Evolutionary conservation across 108 stramenopile genomes (phyloP).

Genomic region (Aureococcus anophagefferens): DNA sequence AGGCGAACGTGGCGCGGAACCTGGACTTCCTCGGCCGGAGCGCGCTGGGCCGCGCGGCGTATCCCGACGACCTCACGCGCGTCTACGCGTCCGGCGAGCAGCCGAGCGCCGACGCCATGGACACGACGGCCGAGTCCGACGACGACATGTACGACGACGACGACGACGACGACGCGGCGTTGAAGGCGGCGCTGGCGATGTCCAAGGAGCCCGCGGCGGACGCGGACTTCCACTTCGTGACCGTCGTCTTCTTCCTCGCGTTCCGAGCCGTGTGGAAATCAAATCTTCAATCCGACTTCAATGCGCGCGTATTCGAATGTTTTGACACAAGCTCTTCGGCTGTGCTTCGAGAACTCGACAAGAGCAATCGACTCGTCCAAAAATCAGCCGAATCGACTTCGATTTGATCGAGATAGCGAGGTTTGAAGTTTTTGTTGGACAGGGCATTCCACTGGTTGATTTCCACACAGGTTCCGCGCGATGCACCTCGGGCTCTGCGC

Average conservation of each 20-base stretch:
- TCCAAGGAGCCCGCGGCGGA: conserved; percentile 7
- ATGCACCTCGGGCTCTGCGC: conserved; percentile 20
- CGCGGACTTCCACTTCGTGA: conserved; percentile 38
- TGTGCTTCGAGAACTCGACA: too few species aligned
- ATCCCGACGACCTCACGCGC: not conserved
- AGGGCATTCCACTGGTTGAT: too few species aligned
- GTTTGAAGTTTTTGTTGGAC: too few species aligned
- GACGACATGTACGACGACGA: not conserved
- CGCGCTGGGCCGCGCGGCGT: not conserved
- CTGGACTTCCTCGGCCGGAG: not conserved
- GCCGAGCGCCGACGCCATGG: not conserved
- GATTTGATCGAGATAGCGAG: too few species aligned
- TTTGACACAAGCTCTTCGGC: too few species aligned
- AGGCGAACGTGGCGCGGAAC: not conserved
- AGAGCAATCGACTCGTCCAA: too few species aligned
- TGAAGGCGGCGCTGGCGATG: not conserved
- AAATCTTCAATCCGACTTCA: too few species aligned
- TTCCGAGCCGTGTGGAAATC: conserved; percentile 39
- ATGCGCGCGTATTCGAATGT: too few species aligned
- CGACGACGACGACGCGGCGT: not conserved
- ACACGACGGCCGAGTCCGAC: not conserved
- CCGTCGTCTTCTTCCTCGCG: conserved; percentile 36
- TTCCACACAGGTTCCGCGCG: too few species aligned
- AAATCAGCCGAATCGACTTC: too few species aligned
- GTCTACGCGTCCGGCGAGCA: not conserved